Evolutionary conservation across 257 asterid genomes (phyloP), one percentile per base, ranked within the genome.

Genomic region (Marsdenia floribunda): DNA sequence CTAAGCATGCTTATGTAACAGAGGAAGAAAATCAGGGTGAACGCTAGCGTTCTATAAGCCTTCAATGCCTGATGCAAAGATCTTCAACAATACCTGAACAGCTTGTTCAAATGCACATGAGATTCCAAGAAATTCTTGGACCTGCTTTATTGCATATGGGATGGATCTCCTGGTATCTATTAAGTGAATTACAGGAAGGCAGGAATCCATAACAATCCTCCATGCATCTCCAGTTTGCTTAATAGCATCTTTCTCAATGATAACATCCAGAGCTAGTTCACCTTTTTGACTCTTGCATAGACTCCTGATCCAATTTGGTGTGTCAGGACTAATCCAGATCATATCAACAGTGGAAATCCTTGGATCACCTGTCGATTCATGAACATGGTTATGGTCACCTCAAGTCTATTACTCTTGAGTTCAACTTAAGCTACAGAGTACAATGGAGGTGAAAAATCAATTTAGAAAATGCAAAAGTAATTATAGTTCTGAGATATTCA

Each of bases 21-120:
- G 40, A 64, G 13, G 21, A 12, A 37, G 26, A 64, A 35, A 37
- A 35, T 6, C 8, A 66, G 33, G 19, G 71, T 26, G 16, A 38
- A 66, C 9, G n/a, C 24, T 33, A 15, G 8, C 8, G 0, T 37
- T 61, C 68, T 61, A 15, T 9, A 64, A 4, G 69, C 24, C 35
- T 64, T 64, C 47, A 64, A 64, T 19, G 12, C 6, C 38, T 35
- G 44, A 37, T 64, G 52, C 26, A 40, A 38, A 66, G 50, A 38
- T 37, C 19, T n/a, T 68, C 73, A 75, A 69, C 33, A 40, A 58
- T 26, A 95, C 99, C 99, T 92, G 97, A 82, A 95, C 96, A 80
- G 93, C 98, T 84, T 92, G 99, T 90, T 92, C 99, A 76, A 95
- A 95, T 12, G 98, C 92, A 88, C 99, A 95, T 77, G 99, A 92